Evolutionary conservation across 495 filamentous ascomycete species (phyloP), one percentile per base, ranked within the genome.

Genomic region (Cercophora samala): DNA sequence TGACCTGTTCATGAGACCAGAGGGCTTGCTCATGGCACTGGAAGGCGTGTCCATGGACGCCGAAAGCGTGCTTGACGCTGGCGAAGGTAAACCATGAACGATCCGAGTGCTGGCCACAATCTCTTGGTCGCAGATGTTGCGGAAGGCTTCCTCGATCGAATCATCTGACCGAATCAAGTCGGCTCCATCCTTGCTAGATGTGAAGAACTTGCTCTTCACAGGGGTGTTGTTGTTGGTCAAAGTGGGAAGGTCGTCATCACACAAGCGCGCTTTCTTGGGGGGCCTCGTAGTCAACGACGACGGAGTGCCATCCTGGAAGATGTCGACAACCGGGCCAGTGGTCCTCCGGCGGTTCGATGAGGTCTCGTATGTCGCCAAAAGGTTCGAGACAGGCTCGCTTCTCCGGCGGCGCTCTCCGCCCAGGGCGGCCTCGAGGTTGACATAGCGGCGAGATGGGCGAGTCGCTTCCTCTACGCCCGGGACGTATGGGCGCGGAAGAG

Each of bases 221-320:
- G 64, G 64, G 19, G 65, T 64, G 25, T 74, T 73, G 9, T 19
- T 63, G 21, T 71, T 58, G n/a, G 59, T 66, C 32, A 64, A 67
- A 25, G 29, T 65, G 58, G 19, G 68, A 22, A 64, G 63, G 61
- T 64, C 65, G 42, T 83, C 81, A 6, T 81, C 77, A 37, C 82
- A 84, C 25, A 84, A 65, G 29, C 82, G 77, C 62, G 79, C 78
- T 73, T 84, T 84, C 76, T 84, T 84, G 64, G 80, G 74, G 63
- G 82, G 82, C 62, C 81, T 74, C n/a, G 66, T 64, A 46, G 37
- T 46, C 24, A 73, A 71, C 59, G 37, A 9, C 24, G 75, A 71
- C 59, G 69, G 32, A 5, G 58, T 64, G 5, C 72, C 55, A 21
- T 78, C 71, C 63, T 63, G 70, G 42, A 61, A 70, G 54, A 69